Evolutionary conservation across 495 filamentous ascomycete species (phyloP), one percentile per base, ranked within the genome.

Genomic region (Penicillium psychrofluorescens): DNA sequence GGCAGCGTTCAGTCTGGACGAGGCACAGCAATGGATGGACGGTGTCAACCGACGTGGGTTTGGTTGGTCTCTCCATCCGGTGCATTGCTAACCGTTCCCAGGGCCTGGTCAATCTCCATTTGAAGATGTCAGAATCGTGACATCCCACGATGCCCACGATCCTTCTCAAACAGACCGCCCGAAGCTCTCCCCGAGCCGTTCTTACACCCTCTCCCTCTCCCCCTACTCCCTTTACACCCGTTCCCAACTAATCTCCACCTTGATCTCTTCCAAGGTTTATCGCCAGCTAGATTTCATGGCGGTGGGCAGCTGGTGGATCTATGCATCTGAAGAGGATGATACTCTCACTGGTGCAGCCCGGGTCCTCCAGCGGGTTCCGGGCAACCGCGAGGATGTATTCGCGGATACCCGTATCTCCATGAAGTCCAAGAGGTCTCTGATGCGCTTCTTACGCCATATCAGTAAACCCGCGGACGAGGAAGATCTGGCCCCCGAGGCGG

Each of bases 271-370:
- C 1, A 84, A 85, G 48, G 83, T 94, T 41, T 86, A 94, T 49
- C 78, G 79, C 29, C 87, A 95, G 62, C 76, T 98, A 45, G 90
- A 95, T 50, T 98, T 96, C 62, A 80, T 90, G 48, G 89, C 92
- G 6, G 85, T 97, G 7, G 94, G 94, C 29, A 91, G 86, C 45
- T 97, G 90, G 85, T 97, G 84, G 79, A 80, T 95, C 31, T 83
- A 84, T 30, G 59, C 49, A 7, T 41, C 53, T 11, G 48, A 48
- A 12, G 28, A 48, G 29, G 28, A 44, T 15, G 10, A 14, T 29
- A 34, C 51, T 1, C 35, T 15, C 46, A 22, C 22, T 6, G 47
- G 46, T 31, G 40, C 44, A 34, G 50, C 51, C 31, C 45, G 52
- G 22, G 4, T 43, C 7, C 49, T 92, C 27, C 66, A 70, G 32